A percentile compares a stretch with the other conserved stretches of the same genome.
phyloP scores from a whole-genome alignment of 129 eudicot species.

The Arctium minus region DNA sequence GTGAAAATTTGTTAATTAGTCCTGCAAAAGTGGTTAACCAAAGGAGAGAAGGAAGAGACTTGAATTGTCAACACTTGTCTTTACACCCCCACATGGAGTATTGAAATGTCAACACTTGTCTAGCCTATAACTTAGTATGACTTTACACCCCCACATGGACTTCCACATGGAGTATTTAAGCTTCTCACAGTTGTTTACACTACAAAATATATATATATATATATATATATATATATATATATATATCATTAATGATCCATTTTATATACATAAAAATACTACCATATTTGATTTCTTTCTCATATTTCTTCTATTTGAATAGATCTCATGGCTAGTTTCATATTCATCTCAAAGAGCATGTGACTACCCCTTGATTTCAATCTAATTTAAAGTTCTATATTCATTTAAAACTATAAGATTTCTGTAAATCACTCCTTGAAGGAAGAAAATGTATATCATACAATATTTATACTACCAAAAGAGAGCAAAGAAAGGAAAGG shows the following conservation, averaged over 20 bases:
- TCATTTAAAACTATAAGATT: not conserved
- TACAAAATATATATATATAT: not conserved
- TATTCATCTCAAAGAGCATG: conserved; percentile 2
- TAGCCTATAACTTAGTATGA: too few species aligned
- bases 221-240: not conserved
- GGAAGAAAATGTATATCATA: too few species aligned
- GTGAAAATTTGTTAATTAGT: too few species aligned
- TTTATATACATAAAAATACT: conserved; percentile 4
- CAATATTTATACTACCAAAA: too few species aligned
- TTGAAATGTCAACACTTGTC: too few species aligned
- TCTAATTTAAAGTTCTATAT: not conserved
- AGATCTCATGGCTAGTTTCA: conserved; percentile 9
- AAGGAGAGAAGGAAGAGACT: too few species aligned
- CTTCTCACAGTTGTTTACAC: conserved; percentile 18
- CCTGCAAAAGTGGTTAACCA: too few species aligned
- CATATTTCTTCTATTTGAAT: conserved; percentile 9
- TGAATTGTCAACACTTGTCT: too few species aligned
- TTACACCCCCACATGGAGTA: too few species aligned
- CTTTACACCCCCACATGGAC: too few species aligned
- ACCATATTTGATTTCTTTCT: conserved; percentile 8
- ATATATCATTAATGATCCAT: not conserved
- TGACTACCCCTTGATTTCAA: conserved; percentile 20
- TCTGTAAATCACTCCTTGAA: too few species aligned
- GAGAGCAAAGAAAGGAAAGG: too few species aligned
- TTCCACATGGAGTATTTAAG: not conserved